A percentile compares a stretch with the other conserved stretches of the same genome.
Conservation (phyloP, 225 moss, liverwort and hornwort genomes). For the Polytrichum formosum region DNA sequence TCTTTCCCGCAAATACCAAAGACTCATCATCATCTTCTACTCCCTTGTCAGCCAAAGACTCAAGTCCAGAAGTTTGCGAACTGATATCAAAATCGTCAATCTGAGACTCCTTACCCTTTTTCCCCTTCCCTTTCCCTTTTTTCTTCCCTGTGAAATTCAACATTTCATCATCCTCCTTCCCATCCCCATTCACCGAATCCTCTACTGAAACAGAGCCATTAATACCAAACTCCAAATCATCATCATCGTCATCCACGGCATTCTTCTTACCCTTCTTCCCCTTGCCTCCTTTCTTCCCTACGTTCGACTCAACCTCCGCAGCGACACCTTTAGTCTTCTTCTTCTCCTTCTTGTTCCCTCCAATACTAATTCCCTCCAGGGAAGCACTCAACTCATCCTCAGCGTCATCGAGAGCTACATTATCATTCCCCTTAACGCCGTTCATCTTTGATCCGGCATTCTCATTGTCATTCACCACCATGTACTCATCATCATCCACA, state of each 20-base stretch:
- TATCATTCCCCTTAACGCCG: not conserved
- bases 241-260: slow-evolving; percentile 10
- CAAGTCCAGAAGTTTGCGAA: slow-evolving; percentile 23
- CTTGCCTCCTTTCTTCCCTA: slow-evolving; percentile 23
- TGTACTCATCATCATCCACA: slow-evolving; percentile 15
- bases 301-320: slow-evolving; percentile 14
- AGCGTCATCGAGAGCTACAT: not conserved
- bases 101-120: slow-evolving; percentile 36
- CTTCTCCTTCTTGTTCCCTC: slow-evolving; percentile 19
- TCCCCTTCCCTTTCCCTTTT: slow-evolving; percentile 51
- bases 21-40: slow-evolving; percentile 15
- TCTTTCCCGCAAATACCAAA: slow-evolving; percentile 15
- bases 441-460: not conserved
- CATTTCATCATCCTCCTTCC: slow-evolving; percentile 27
- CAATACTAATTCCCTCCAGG: slow-evolving; percentile 1
- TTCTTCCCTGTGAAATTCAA: slow-evolving; percentile 48
- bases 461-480: not conserved
- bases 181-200: slow-evolving; percentile 24
- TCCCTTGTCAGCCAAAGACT: slow-evolving; percentile 15
- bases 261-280: slow-evolving; percentile 27
- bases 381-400: slow-evolving; percentile 12
- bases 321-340: slow-evolving; percentile 36
- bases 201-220: slow-evolving; percentile 17
- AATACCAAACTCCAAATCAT: slow-evolving; percentile 13
- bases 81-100: slow-evolving; percentile 36